These are phyloP conservation scores for Cordyceps militaris DNA, from an alignment of 2,329 filamentous ascomycete species.

Conservation along the genomic window DNA sequence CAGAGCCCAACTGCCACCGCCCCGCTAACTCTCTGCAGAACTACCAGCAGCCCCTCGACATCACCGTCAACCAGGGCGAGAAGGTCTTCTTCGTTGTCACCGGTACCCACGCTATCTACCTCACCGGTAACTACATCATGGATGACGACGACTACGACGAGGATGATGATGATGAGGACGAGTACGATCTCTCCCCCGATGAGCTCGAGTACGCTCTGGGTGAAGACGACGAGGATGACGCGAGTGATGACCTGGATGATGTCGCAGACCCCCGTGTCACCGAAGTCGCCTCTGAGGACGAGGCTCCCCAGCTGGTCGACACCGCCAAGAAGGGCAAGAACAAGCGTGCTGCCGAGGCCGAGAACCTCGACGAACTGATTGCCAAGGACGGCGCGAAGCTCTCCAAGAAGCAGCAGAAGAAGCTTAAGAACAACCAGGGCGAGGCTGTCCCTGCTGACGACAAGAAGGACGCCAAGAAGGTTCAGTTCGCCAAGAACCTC, in stretches of 20 bases:
- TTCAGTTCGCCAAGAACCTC: conserved; percentile 97
- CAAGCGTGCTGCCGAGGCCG: conserved; percentile 81
- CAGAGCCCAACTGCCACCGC: neutral
- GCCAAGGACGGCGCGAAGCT: conserved; percentile 72
- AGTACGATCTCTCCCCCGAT: conserved; percentile 55
- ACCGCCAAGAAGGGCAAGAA: conserved; percentile 70
- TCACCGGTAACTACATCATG: conserved; percentile 95
- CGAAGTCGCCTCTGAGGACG: conserved; percentile 75
- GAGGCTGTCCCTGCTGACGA: conserved; percentile 63
- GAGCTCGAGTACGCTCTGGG: conserved; percentile 68
- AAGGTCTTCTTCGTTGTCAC: conserved; percentile 85
- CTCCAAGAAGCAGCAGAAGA: conserved; percentile 97
- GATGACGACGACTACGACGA: conserved; percentile 58
- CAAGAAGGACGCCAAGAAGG: conserved; percentile 76
- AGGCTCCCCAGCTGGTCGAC: conserved; percentile 54
- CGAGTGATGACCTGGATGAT: conserved; percentile 71
- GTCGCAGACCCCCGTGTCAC: conserved; percentile 74
- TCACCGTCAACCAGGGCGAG: conserved; percentile 84
- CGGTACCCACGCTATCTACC: conserved; percentile 82
- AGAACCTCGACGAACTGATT: conserved; percentile 77
- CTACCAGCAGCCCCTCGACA: conserved; percentile 92
- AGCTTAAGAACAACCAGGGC: conserved; percentile 97
- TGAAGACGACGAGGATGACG: conserved; percentile 65
- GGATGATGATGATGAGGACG: conserved; percentile 56
- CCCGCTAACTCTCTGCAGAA: conserved; percentile 41